Evolutionary conservation across 768 basidiomycete species (phyloP).

Genomic region (Tricholoma hemisulphureum): DNA sequence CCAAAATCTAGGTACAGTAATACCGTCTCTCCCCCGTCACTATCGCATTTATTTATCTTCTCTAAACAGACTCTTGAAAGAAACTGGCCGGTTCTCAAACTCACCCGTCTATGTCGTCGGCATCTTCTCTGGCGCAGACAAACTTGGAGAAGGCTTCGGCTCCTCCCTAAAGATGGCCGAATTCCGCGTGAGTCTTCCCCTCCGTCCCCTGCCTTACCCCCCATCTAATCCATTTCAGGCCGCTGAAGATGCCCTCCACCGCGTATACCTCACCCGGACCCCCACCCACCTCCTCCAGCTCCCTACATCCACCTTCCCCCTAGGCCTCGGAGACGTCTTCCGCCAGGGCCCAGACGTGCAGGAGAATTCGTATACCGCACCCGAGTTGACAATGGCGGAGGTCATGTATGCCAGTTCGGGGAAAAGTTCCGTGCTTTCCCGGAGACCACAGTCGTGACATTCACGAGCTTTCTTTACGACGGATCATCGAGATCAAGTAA

Average conservation of each 20-base stretch:
- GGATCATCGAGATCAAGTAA: no score
- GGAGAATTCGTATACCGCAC: conserved; percentile 51
- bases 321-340: conserved; percentile 53
- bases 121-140: conserved; percentile 77
- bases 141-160: conserved; percentile 95
- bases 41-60: background rate
- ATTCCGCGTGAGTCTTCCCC: conserved; percentile 60
- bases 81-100: conserved; percentile 88
- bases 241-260: conserved; percentile 80
- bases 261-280: conserved; percentile 78
- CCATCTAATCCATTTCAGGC: conserved; percentile 47
- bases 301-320: conserved; percentile 73
- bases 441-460: background rate
- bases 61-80: conserved; percentile 75
- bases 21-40: background rate
- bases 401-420: conserved; percentile 69
- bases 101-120: conserved; percentile 96
- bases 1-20: conserved; percentile 63
- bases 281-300: conserved; percentile 67
- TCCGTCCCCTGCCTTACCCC: background rate
- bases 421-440: conserved; percentile 38
- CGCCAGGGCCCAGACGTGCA: conserved; percentile 40
- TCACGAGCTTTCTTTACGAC: no score
- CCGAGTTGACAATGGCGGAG: conserved; percentile 59
- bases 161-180: conserved; percentile 93